Conservation (phyloP, 371 early-diverging fungal genomes). For the Rhizopus microsporus region DNA sequence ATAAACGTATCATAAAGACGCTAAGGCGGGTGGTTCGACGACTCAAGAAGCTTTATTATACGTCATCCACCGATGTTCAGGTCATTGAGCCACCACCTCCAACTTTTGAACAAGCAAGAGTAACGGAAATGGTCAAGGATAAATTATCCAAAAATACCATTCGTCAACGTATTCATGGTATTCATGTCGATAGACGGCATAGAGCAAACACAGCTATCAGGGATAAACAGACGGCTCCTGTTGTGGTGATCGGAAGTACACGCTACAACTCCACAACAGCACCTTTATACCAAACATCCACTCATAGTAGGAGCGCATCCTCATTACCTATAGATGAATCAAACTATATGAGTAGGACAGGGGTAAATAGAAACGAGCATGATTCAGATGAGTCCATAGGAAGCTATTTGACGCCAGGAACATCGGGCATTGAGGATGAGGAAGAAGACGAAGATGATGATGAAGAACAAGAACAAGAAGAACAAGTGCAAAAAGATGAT, state of each 20-base stretch:
- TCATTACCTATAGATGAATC: conserved; percentile 5
- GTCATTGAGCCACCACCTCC: conserved; percentile 51
- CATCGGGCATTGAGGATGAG: conserved; percentile 25
- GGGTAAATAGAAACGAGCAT: neutral
- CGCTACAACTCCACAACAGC: neutral
- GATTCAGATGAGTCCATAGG: conserved; percentile 42
- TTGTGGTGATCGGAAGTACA: conserved; percentile 34
- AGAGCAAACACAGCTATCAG: conserved; percentile 31
- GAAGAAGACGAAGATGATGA: conserved; percentile 22
- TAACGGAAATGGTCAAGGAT: conserved; percentile 40
- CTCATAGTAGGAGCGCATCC: neutral
- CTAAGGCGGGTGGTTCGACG: conserved; percentile 48
- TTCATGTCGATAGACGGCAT: conserved; percentile 30
- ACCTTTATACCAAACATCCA: neutral
- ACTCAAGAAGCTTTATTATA: conserved; percentile 48
- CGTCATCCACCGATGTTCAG: conserved; percentile 33
- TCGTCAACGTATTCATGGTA: conserved; percentile 36
- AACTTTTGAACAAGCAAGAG: conserved; percentile 36
- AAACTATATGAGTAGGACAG: conserved; percentile 8
- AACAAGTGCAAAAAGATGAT: conserved; percentile 8
- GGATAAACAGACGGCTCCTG: conserved; percentile 25
- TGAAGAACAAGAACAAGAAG: neutral
- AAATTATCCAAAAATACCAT: conserved; percentile 35
- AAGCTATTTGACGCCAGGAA: conserved; percentile 40
- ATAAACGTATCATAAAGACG: conserved; percentile 58